Percentiles rank a stretch among this genome's conserved stretches.
Evolutionary conservation across 306 rosid genomes (phyloP).

Genomic region (Lagenaria siceraria): DNA sequence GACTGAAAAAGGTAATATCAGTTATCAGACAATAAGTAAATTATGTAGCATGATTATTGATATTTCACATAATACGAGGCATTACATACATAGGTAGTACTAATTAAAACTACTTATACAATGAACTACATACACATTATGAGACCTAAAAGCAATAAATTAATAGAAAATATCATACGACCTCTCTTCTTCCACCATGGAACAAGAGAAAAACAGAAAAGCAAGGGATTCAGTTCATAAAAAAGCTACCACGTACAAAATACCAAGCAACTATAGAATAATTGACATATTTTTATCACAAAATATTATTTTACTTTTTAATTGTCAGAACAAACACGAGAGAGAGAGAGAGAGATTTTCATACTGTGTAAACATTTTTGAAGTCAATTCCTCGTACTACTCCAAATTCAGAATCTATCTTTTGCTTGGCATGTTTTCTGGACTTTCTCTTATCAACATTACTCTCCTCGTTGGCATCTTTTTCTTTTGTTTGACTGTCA

Average conservation of each 20-base stretch:
- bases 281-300: background rate
- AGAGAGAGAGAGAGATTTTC: conserved; percentile 9
- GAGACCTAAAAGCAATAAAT: background rate
- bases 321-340: background rate
- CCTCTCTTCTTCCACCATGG: background rate
- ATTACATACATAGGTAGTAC: background rate
- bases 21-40: background rate
- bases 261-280: background rate
- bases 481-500: conserved; percentile 57
- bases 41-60: background rate
- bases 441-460: conserved; percentile 31
- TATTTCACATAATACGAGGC: background rate
- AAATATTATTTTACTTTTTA: background rate
- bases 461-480: conserved; percentile 38
- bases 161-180: background rate
- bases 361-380: conserved; percentile 84
- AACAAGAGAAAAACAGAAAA: background rate
- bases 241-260: background rate
- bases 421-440: conserved; percentile 36
- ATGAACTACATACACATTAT: background rate
- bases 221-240: background rate
- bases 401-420: conserved; percentile 83
- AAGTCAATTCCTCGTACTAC: conserved; percentile 94
- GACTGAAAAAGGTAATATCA: background rate
- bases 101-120: background rate